These are phyloP conservation scores for Lepidium aucheri DNA, from an alignment of 345 rosid genomes.

Conservation along the genomic window DNA sequence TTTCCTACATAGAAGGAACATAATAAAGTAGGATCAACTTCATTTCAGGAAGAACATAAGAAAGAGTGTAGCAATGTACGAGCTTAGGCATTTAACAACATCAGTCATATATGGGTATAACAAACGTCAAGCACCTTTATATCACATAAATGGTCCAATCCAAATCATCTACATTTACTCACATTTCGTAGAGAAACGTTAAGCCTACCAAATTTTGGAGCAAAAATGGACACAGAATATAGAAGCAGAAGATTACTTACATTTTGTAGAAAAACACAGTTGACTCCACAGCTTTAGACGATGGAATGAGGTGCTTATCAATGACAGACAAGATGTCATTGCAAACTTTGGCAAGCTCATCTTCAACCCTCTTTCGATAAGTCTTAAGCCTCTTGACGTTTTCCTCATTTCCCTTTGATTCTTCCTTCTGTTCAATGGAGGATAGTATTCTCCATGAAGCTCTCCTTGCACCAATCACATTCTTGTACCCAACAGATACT, in stretches of 20 bases:
- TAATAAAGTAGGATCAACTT: background rate
- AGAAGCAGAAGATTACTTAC: conserved; percentile 17
- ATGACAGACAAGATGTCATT: conserved; percentile 35
- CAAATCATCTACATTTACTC: background rate
- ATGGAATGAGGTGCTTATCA: conserved; percentile 46
- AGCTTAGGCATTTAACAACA: background rate
- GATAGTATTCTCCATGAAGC: conserved; percentile 65
- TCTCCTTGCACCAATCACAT: conserved; percentile 58
- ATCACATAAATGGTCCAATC: background rate
- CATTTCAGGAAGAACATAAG: background rate
- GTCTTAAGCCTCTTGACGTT: conserved; percentile 42
- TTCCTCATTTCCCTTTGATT: conserved; percentile 38
- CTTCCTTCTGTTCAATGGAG: conserved; percentile 67
- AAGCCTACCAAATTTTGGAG: background rate
- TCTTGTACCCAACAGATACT: conserved; percentile 67
- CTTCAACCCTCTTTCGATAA: conserved; percentile 40
- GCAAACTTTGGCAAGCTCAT: conserved; percentile 40
- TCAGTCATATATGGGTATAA: background rate
- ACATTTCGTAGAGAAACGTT: too few relatives aligned
- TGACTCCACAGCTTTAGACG: conserved; percentile 36
- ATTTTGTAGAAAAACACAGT: conserved; percentile 49
- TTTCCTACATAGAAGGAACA: conserved; percentile 31
- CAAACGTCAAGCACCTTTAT: background rate
- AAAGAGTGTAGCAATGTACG: background rate
- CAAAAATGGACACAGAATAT: background rate